Conservation (phyloP, 495 filamentous ascomycete species). For the Bacidia rubella region DNA sequence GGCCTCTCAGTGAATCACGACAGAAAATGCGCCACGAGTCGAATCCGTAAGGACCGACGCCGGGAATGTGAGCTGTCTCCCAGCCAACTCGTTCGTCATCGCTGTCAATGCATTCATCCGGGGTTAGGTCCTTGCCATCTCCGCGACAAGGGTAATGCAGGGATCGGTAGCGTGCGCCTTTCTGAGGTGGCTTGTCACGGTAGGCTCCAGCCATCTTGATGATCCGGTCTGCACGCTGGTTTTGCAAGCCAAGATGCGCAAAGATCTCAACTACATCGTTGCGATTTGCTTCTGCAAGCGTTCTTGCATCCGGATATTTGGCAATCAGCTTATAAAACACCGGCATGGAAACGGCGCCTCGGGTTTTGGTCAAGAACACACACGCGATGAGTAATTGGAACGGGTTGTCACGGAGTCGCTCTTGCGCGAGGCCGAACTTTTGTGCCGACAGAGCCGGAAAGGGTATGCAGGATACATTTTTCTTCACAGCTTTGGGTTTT, state of each 20-base stretch:
- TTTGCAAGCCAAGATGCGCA: constrained; percentile 60
- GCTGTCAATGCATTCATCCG: constrained; percentile 31
- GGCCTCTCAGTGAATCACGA: constrained; percentile 57
- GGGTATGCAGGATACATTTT: constrained; percentile 48
- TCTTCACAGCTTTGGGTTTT: constrained; percentile 24
- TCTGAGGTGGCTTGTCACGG: constrained; percentile 45
- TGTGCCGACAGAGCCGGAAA: constrained; percentile 53
- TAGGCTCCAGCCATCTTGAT: constrained; percentile 58
- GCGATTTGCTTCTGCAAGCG: constrained; percentile 45
- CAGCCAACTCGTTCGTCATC: constrained; percentile 44
- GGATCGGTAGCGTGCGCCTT: constrained; percentile 46
- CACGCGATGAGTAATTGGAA: constrained; percentile 63
- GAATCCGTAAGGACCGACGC: constrained; percentile 71
- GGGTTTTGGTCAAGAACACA: constrained; percentile 73
- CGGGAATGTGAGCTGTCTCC: constrained; percentile 79
- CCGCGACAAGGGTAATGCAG: constrained; percentile 50
- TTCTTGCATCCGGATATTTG: constrained; percentile 51
- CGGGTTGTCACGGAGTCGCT: constrained; percentile 55
- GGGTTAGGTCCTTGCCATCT: constrained; percentile 42
- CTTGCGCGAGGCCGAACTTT: constrained; percentile 70
- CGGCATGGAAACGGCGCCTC: constrained; percentile 61
- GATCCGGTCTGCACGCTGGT: constrained; percentile 43
- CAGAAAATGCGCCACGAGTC: constrained; percentile 95
- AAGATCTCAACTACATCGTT: constrained; percentile 51
- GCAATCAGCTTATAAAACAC: constrained; percentile 55